A percentile compares a stretch with the other conserved stretches of the same genome.
phyloP scores from a whole-genome alignment of 106 monocot genomes.

The Dendrobium huoshanense region DNA sequence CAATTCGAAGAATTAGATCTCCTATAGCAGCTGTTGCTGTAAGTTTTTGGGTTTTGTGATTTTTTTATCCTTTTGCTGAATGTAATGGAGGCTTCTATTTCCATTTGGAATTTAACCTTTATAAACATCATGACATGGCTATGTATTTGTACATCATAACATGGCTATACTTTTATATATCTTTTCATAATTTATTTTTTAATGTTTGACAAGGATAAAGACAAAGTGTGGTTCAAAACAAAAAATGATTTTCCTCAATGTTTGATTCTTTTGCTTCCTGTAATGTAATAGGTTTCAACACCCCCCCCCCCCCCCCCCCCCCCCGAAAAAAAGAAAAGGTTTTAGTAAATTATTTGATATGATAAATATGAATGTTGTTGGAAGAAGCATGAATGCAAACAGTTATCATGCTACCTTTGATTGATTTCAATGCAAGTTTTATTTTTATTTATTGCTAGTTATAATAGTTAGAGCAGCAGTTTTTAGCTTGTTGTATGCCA shows the following conservation, averaged over 20 bases:
- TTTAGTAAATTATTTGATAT: neutral
- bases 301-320: too few relatives aligned
- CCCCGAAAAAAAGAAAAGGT: neutral
- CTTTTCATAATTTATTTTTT: too few relatives aligned
- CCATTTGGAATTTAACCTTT: neutral
- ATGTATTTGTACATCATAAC: neutral
- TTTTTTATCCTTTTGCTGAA: neutral
- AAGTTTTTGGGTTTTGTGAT: constrained; percentile 19
- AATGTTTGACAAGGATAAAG: neutral
- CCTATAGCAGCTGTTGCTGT: constrained; percentile 91
- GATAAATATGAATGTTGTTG: neutral
- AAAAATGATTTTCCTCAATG: neutral
- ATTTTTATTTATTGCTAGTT: too few relatives aligned
- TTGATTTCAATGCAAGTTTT: too few relatives aligned
- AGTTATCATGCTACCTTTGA: too few relatives aligned
- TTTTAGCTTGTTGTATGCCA: too few relatives aligned
- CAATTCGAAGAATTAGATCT: constrained; percentile 72
- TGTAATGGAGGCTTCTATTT: neutral
- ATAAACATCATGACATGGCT: neutral
- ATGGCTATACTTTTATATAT: neutral
- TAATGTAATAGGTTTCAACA: neutral
- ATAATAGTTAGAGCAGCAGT: too few relatives aligned
- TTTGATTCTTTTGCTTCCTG: neutral
- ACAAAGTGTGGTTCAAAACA: neutral
- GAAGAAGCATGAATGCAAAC: neutral